These are phyloP conservation scores for Aspergillus sp. DNA, from an alignment of 2,329 filamentous ascomycete genomes.

Conservation along the genomic window DNA sequence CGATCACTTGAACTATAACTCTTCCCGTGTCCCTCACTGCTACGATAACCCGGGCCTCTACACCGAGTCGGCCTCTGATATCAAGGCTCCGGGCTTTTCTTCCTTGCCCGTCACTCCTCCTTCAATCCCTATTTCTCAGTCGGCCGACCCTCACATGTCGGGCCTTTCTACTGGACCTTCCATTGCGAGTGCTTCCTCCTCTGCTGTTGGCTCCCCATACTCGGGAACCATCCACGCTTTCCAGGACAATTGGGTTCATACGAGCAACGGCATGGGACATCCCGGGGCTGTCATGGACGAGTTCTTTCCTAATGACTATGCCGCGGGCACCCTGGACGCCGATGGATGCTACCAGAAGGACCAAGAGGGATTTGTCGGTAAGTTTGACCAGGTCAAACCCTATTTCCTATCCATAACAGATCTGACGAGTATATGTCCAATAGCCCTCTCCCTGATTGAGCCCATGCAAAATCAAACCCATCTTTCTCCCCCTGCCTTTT, in stretches of 20 bases:
- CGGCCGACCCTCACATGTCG: slow-evolving; percentile 45
- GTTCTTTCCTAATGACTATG: slow-evolving; percentile 51
- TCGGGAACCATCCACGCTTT: slow-evolving; percentile 56
- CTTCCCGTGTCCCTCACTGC: slow-evolving; percentile 19
- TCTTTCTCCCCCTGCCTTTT: slow-evolving; percentile 25
- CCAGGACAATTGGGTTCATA: slow-evolving; percentile 55
- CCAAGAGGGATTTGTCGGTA: slow-evolving; percentile 31
- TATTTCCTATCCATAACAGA: background rate
- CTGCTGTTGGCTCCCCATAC: slow-evolving; percentile 63
- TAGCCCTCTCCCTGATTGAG: slow-evolving; percentile 58
- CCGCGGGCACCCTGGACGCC: slow-evolving; percentile 40
- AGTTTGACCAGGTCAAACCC: slow-evolving; percentile 8
- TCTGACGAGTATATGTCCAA: background rate
- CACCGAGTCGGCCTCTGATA: slow-evolving; percentile 19
- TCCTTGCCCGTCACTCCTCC: slow-evolving; percentile 25
- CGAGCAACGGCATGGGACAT: slow-evolving; percentile 52
- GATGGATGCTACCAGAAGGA: slow-evolving; percentile 39
- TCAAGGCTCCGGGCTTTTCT: slow-evolving; percentile 21
- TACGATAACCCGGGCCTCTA: slow-evolving; percentile 21
- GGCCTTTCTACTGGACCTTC: slow-evolving; percentile 60
- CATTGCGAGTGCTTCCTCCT: slow-evolving; percentile 54
- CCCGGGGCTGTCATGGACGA: slow-evolving; percentile 61
- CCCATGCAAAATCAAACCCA: slow-evolving; percentile 35
- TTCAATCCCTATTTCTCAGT: slow-evolving; percentile 22
- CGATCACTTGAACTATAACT: slow-evolving; percentile 18